A percentile compares a stretch with the other conserved stretches of the same genome.
These are phyloP conservation scores for Botryotinia convoluta DNA, from an alignment of 2,329 filamentous ascomycete species.

Conservation along the genomic window DNA sequence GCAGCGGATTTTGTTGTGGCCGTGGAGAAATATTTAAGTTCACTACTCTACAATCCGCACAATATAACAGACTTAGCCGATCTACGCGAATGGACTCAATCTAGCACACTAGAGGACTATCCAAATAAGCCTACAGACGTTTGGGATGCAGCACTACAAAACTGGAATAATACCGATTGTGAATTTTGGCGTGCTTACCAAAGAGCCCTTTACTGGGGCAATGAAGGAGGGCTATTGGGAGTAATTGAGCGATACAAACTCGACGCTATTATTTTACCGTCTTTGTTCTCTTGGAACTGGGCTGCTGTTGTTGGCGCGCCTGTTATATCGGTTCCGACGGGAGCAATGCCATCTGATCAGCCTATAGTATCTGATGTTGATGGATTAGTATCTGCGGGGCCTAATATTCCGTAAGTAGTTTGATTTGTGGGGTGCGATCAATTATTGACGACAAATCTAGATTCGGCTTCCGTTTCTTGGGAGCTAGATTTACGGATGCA, in stretches of 20 bases:
- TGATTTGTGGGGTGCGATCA: not conserved
- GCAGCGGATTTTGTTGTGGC: not conserved
- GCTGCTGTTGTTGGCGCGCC: not conserved
- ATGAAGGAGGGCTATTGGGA: conserved; percentile 47
- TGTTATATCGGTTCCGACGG: not conserved
- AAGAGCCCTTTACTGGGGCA: not conserved
- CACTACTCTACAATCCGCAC: not conserved
- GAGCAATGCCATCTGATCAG: not conserved
- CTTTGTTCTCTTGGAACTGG: conserved; percentile 30
- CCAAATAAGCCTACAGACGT: not conserved
- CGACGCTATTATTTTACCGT: conserved; percentile 60
- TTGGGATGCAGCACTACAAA: not conserved
- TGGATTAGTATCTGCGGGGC: not conserved
- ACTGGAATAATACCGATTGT: not conserved
- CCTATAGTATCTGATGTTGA: conserved; percentile 6
- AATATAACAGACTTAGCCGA: not conserved
- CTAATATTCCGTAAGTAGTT: conserved; percentile 15
- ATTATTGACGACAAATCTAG: not conserved
- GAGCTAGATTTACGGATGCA: not conserved
- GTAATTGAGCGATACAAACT: conserved; percentile 54
- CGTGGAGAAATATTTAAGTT: not conserved
- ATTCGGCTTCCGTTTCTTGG: not conserved
- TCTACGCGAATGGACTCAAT: not conserved
- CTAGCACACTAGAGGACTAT: not conserved
- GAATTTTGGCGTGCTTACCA: not conserved